Evolutionary conservation across 2,329 filamentous ascomycete species (phyloP).

Genomic region (Lasiodiplodia sp.): DNA sequence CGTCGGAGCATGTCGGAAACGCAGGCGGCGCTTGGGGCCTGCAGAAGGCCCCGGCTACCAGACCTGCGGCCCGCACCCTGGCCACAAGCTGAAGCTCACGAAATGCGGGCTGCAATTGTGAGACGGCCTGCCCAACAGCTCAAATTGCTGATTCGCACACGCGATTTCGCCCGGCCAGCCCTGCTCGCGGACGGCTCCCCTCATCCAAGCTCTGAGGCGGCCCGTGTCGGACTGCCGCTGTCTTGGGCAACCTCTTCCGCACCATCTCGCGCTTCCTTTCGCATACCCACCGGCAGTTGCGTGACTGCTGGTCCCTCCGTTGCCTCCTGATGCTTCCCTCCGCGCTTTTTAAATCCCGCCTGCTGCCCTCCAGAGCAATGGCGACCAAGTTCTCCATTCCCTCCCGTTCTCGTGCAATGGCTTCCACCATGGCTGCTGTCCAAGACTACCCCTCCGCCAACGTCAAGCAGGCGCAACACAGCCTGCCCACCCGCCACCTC

Average conservation of each 20-base stretch:
- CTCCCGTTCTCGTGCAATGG: slow-evolving; percentile 13
- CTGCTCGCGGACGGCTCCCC: slow-evolving; percentile 29
- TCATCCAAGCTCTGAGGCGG: slow-evolving; percentile 23
- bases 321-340: slow-evolving; percentile 18
- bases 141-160: slow-evolving; percentile 22
- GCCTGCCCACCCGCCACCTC: slow-evolving; percentile 44
- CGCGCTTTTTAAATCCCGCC: slow-evolving; percentile 24
- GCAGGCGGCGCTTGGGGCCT: slow-evolving; percentile 4
- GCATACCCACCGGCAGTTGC: slow-evolving; percentile 27
- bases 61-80: slow-evolving; percentile 25
- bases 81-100: slow-evolving; percentile 19
- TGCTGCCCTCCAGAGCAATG: slow-evolving; percentile 18
- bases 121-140: slow-evolving; percentile 28
- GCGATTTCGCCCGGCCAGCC: slow-evolving; percentile 25
- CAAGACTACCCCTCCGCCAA: slow-evolving; percentile 42
- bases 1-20: slow-evolving; percentile 18
- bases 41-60: slow-evolving; percentile 4
- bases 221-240: slow-evolving; percentile 22
- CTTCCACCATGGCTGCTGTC: slow-evolving; percentile 18
- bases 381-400: slow-evolving; percentile 12
- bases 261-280: slow-evolving; percentile 17
- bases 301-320: slow-evolving; percentile 26
- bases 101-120: slow-evolving; percentile 27
- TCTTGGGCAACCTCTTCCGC: slow-evolving; percentile 26
- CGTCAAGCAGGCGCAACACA: slow-evolving; percentile 42